Conservation (phyloP, 306 rosid species). For the Cicer chorassanicum region DNA sequence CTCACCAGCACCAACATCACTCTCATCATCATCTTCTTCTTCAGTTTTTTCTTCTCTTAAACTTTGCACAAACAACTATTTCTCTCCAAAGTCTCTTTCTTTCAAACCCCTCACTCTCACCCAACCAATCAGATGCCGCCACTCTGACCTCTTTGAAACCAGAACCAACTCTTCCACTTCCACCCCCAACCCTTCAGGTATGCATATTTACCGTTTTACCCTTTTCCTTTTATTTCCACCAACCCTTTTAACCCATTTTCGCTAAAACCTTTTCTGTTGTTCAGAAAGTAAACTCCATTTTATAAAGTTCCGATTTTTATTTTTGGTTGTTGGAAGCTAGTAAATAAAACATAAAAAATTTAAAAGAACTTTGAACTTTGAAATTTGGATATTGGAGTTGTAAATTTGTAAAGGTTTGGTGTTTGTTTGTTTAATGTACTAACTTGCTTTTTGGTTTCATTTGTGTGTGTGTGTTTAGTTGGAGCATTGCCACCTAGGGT, state of each 20-base stretch:
- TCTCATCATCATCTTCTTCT: conserved; percentile 46
- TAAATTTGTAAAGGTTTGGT: conserved; percentile 23
- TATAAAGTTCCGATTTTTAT: background rate
- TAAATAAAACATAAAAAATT: too few species aligned
- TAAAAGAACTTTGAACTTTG: background rate
- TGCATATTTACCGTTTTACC: background rate
- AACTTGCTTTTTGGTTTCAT: conserved; percentile 40
- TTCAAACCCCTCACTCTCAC: conserved; percentile 43
- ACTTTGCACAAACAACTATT: conserved; percentile 35
- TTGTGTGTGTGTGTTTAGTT: conserved; percentile 47
- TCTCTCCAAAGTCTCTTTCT: conserved; percentile 33
- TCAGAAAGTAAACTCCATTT: background rate
- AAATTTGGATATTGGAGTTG: conserved; percentile 2
- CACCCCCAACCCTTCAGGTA: conserved; percentile 54
- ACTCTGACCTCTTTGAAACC: conserved; percentile 61
- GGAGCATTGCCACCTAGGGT: conserved; percentile 70
- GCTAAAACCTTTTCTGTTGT: conserved; percentile 15
- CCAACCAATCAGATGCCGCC: conserved; percentile 62
- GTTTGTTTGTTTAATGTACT: conserved; percentile 29
- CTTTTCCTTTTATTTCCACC: background rate
- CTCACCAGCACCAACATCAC: conserved; percentile 36
- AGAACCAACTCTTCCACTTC: conserved; percentile 39
- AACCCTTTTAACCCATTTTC: background rate
- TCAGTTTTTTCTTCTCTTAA: conserved; percentile 34
- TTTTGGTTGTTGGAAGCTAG: background rate